phyloP scores from a whole-genome alignment of 2,329 filamentous ascomycete genomes.

The Ophiosphaerella herpotricha region DNA sequence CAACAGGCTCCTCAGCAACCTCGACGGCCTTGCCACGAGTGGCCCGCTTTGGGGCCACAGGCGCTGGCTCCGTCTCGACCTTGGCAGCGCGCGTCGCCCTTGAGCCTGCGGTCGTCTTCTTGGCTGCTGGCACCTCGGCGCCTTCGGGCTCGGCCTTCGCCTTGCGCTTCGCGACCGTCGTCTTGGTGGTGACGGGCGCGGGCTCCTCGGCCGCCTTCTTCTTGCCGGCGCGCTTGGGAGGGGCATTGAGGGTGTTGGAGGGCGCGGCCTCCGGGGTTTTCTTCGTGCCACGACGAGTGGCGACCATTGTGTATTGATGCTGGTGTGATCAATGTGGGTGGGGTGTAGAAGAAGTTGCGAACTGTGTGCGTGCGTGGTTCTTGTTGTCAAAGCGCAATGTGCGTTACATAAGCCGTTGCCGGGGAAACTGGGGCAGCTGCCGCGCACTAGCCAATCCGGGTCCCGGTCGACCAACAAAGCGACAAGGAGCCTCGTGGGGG shows the following conservation, averaged over 20 bases:
- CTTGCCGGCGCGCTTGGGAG: slow-evolving; percentile 39
- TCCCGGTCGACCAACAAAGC: too few species aligned
- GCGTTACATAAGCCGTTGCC: slow-evolving; percentile 19
- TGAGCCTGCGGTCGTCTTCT: slow-evolving; percentile 22
- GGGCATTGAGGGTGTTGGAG: slow-evolving; percentile 34
- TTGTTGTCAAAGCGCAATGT: slow-evolving; percentile 30
- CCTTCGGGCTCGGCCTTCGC: slow-evolving; percentile 23
- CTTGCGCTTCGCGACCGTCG: slow-evolving; percentile 26
- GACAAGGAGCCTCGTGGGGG: too few species aligned
- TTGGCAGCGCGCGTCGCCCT: slow-evolving; percentile 30
- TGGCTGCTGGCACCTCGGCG: slow-evolving; percentile 17
- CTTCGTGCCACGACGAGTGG: slow-evolving; percentile 37
- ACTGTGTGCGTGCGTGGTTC: slow-evolving; percentile 20
- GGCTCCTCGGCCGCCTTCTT: slow-evolving; percentile 28
- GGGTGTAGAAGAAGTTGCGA: slow-evolving; percentile 14
- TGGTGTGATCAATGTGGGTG: slow-evolving; percentile 12
- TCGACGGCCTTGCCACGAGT: slow-evolving; percentile 25
- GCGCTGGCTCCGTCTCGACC: slow-evolving; percentile 17
- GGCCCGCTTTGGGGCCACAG: slow-evolving; percentile 28
- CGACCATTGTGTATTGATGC: slow-evolving; percentile 33
- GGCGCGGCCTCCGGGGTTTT: slow-evolving; percentile 26
- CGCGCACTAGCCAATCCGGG: too few species aligned
- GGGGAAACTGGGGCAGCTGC: slow-evolving; percentile 11
- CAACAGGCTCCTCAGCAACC: slow-evolving; percentile 15
- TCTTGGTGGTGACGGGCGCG: slow-evolving; percentile 21